Base-by-base conservation (phyloP, 2,329 filamentous ascomycete species). In the Colletotrichum sp. region DNA sequence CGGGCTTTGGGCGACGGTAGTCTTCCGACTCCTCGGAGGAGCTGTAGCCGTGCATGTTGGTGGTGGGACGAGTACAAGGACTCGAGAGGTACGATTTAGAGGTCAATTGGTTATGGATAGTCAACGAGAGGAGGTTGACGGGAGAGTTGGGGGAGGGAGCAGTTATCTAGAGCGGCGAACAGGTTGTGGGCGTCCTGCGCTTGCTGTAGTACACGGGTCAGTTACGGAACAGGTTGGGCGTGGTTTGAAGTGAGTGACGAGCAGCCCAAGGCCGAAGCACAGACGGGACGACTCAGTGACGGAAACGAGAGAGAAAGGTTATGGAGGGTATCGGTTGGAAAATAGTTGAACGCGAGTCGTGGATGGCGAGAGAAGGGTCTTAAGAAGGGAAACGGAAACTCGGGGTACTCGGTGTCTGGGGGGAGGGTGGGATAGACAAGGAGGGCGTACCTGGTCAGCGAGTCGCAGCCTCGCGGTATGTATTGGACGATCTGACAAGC, bases 11-110 rank as follows among this genome's bases (percentile, higher is more conserved):
- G 52, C 85, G 82, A 65, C 84, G 84, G 63, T 85, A 85, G 76
- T 89, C 88, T 77, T 89, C 88, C 32, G 87, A 89, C 77, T 89
- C 87, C 76, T 88, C 88, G 28, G 88, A 88, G 68, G 87, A 89
- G 77, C 88, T 89, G 77, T 89, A 89, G 18, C 88, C 87, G 80
- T 86, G 84, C 85, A 87, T 86, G 9, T 32, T 75, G 77, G 59
- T 55, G 36, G 63, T 60, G 8, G 26, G 26, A n/a, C 24, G 24
- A 36, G 49, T 8, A 39, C 49, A 13, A 9, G 36, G 16, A 63
- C 34, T 30, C 52, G 59, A 18, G 10, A 12, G 15, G 62, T 13
- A 12, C 5, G n/a, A 10, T 59, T 26, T 12, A 9, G 7, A 44
- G 15, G 30, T 30, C 28, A 75, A 72, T 21, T 59, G 62, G 28